A percentile compares a stretch with the other conserved stretches of the same genome.
These are phyloP conservation scores for Phytopythium chamaehyphon DNA, from an alignment of 352 stramenopile genomes.

Conservation along the genomic window DNA sequence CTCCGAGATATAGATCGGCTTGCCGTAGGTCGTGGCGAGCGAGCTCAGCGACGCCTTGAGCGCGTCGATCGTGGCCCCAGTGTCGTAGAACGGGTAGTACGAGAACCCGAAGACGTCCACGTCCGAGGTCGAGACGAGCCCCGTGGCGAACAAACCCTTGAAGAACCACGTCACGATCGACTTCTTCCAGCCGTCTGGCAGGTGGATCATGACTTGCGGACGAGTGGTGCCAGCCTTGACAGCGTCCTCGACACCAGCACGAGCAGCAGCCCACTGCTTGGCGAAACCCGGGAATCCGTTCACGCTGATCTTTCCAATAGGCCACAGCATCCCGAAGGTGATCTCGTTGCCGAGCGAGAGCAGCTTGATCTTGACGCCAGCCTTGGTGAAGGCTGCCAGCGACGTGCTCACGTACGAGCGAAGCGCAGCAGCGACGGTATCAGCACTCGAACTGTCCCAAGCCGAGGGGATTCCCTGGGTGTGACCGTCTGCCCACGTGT, in stretches of 20 bases:
- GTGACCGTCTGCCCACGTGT: conserved; percentile 22
- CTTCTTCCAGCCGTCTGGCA: conserved; percentile 27
- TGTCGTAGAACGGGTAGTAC: conserved; percentile 28
- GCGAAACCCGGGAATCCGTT: conserved; percentile 18
- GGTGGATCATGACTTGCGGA: conserved; percentile 28
- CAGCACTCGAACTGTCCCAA: conserved; percentile 16
- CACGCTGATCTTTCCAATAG: conserved; percentile 18
- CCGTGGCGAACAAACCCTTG: conserved; percentile 21
- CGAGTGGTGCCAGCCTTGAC: conserved; percentile 18
- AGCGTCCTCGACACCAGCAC: conserved; percentile 19
- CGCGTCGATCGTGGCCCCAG: conserved; percentile 15
- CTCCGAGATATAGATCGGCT: conserved; percentile 28
- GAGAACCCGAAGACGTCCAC: conserved; percentile 30
- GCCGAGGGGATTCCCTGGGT: conserved; percentile 17
- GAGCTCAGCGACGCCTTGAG: conserved; percentile 19
- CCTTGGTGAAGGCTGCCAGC: conserved; percentile 21
- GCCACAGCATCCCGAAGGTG: conserved; percentile 24
- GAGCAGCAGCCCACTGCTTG: conserved; percentile 22
- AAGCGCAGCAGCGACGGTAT: conserved; percentile 10
- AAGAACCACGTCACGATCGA: conserved; percentile 26
- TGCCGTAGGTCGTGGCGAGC: conserved; percentile 24
- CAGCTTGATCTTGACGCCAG: conserved; percentile 21
- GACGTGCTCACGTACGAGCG: conserved; percentile 23
- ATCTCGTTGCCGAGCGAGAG: conserved; percentile 33
- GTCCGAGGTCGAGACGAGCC: conserved; percentile 15